Evolutionary conservation across 768 basidiomycete species (phyloP), one percentile per base, ranked within the genome.

Genomic region (Leccinum pellstonianum): DNA sequence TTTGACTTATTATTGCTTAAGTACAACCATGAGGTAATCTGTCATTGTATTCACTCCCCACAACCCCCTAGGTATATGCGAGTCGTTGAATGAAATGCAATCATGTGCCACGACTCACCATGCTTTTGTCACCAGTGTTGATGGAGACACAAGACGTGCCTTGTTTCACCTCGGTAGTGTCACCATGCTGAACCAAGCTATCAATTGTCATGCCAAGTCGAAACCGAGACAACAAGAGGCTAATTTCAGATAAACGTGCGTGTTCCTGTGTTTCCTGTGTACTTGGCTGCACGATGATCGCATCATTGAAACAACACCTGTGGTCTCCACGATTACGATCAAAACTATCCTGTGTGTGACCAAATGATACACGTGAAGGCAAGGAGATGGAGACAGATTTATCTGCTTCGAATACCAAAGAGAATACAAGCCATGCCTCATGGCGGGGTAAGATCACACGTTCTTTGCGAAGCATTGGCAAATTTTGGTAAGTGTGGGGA

Each of bases 11-110:
- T 59, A 67, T 65, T 62, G 58, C 68, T 69, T 59, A 35, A 35
- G 33, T 35, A 62, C 61, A 67, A 60, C 60, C 60, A 57, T 37
- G 54, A 62, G 61, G 61, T 69, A 71, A 70, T 71, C 58, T 11
- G 50, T 49, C 65, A 54, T 55, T 63, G 68, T 71, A 70, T 67
- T 25, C 69, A 61, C 49, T 48, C 55, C 27, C 57, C 50, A 7
- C 54, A 52, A 55, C 31, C 59, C 47, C n/a, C 47, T 51, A 58
- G 47, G 58, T 69, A 64, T 48, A 55, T 63, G 47, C 56, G 62
- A 58, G 41, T 33, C 54, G 49, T 38, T 53, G 53, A 64, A 51
- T 54, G 43, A 55, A 65, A 61, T 59, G 5, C 60, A 60, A 52
- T 55, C 51, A 57, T 31, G 19, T 37, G 4, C 60, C 12, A 49